Evolutionary conservation across 2,329 filamentous ascomycete species (phyloP).

Genomic region (Trichoderma oligosporum): DNA sequence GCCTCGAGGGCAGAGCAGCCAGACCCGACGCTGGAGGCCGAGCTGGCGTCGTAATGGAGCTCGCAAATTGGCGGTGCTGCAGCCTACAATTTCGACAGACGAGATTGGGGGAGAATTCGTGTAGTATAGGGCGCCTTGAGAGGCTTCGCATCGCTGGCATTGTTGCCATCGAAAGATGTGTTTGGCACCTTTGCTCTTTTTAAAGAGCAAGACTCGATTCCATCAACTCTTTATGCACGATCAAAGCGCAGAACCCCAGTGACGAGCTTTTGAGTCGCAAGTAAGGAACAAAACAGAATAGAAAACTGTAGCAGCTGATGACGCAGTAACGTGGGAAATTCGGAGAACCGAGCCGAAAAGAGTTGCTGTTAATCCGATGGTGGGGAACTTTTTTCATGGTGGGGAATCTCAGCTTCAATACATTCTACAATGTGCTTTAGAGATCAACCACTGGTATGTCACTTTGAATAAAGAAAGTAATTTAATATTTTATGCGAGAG

Average conservation of each 20-base stretch:
- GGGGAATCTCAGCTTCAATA: conserved; percentile 4
- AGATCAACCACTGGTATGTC: too few species aligned
- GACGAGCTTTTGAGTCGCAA: not conserved
- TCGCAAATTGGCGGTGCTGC: conserved; percentile 33
- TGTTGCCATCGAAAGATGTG: not conserved
- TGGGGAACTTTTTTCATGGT: conserved; percentile 1
- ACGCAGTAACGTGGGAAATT: conserved; percentile 11
- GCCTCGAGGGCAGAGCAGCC: conserved; percentile 64
- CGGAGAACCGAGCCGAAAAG: conserved; percentile 11
- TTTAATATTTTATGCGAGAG: too few species aligned
- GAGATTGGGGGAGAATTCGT: conserved; percentile 21
- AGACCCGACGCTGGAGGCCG: conserved; percentile 46
- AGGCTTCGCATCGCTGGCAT: conserved; percentile 25
- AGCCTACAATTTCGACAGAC: conserved; percentile 33
- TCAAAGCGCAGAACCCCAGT: not conserved
- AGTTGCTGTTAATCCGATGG: conserved; percentile 8
- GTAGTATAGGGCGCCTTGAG: conserved; percentile 21
- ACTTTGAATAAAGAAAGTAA: too few species aligned
- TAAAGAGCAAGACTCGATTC: not conserved
- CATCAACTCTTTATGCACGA: not conserved
- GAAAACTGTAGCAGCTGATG: not conserved
- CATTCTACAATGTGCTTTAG: too few species aligned
- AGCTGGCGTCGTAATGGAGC: conserved; percentile 31
- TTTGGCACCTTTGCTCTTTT: not conserved
- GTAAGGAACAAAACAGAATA: not conserved